Percentiles rank a stretch among this genome's conserved stretches.
Evolutionary conservation across 768 basidiomycete species (phyloP).

Genomic region (Rossbeevera mucosa): DNA sequence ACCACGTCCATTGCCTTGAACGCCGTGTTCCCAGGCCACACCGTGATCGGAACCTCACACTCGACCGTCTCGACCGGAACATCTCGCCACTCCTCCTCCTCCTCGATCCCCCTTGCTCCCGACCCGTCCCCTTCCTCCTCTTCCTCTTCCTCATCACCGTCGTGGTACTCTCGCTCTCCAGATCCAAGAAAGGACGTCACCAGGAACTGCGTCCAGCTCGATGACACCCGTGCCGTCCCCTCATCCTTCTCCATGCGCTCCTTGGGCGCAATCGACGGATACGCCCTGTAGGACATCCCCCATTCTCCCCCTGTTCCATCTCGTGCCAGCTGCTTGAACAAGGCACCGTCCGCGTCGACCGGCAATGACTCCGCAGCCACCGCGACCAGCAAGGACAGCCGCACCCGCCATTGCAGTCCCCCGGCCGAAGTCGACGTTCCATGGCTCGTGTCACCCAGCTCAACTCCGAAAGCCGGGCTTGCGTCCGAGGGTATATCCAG

Average conservation of each 20-base stretch:
- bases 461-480: conserved; percentile 77
- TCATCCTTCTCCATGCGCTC: conserved; percentile 36
- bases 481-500: conserved; percentile 93
- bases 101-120: conserved; percentile 42
- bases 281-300: conserved; percentile 65
- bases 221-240: background rate
- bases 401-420: conserved; percentile 88
- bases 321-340: conserved; percentile 48
- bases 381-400: conserved; percentile 80
- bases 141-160: conserved; percentile 41
- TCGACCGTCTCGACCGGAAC: conserved; percentile 84
- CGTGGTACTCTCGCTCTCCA: conserved; percentile 51
- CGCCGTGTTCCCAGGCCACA: conserved; percentile 87
- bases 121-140: conserved; percentile 25
- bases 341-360: conserved; percentile 46
- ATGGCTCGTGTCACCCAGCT: conserved; percentile 37
- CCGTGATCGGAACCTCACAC: conserved; percentile 85
- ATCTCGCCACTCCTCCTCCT: conserved; percentile 59
- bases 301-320: conserved; percentile 66
- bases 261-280: conserved; percentile 53
- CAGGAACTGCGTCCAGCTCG: conserved; percentile 39
- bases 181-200: conserved; percentile 36
- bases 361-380: conserved; percentile 49
- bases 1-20: conserved; percentile 77
- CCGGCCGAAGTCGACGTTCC: conserved; percentile 38